Evolutionary conservation across 352 stramenopile species (phyloP).

Genomic region (Peronosclerospora sorghi): DNA sequence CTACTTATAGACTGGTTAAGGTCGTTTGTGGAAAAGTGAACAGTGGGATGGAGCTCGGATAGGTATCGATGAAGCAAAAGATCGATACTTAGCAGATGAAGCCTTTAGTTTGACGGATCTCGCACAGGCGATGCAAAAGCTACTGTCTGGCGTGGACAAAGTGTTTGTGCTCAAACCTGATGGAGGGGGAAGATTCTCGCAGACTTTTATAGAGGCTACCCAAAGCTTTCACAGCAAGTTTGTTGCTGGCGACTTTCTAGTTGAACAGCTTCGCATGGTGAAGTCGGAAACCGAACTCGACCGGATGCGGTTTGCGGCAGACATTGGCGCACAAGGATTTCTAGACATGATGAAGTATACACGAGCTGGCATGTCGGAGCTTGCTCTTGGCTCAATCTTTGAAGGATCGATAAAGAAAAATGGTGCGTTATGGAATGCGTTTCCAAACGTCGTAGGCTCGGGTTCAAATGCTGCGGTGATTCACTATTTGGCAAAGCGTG

Average conservation of each 20-base stretch:
- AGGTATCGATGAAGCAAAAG: constrained; percentile 44
- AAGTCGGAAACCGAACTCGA: constrained; percentile 69
- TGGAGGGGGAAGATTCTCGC: constrained; percentile 39
- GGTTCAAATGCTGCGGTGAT: constrained; percentile 74
- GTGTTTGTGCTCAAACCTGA: constrained; percentile 61
- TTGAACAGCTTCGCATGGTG: constrained; percentile 61
- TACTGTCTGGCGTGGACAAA: constrained; percentile 48
- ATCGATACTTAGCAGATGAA: constrained; percentile 54
- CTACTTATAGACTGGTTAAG: neutral
- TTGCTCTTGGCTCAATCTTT: constrained; percentile 61
- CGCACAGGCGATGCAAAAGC: constrained; percentile 30
- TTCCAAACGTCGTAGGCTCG: constrained; percentile 71
- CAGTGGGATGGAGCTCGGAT: constrained; percentile 74
- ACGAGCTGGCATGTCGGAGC: constrained; percentile 48
- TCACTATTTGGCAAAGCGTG: constrained; percentile 71
- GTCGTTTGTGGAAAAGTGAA: constrained; percentile 26
- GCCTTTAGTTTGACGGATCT: constrained; percentile 59
- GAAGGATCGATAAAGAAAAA: constrained; percentile 63
- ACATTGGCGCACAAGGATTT: constrained; percentile 60
- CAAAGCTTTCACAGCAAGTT: constrained; percentile 58
- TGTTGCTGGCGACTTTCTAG: constrained; percentile 54
- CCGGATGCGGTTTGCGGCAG: constrained; percentile 59
- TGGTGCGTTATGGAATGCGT: constrained; percentile 67
- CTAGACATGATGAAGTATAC: constrained; percentile 68
- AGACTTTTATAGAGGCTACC: constrained; percentile 46